Percentiles rank a stretch among this genome's conserved stretches.
phyloP scores from a whole-genome alignment of 352 stramenopile genomes.

The Globisporangium iwayamae region DNA sequence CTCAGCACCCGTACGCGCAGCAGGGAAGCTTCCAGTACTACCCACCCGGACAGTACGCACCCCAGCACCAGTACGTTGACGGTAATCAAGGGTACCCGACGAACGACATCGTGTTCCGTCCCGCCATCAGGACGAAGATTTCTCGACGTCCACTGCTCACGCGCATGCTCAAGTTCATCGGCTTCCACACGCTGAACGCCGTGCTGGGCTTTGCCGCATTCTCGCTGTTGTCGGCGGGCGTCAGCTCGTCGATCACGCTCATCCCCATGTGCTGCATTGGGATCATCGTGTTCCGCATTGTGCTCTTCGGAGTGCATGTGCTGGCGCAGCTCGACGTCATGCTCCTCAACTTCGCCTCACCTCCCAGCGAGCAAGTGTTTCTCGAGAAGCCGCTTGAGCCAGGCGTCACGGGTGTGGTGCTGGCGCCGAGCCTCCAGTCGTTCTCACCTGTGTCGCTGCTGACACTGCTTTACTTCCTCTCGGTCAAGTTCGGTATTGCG shows the following conservation, averaged over 20 bases:
- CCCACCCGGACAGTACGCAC: background rate
- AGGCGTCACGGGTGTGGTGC: slow-evolving; percentile 6
- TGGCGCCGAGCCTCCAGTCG: slow-evolving; percentile 39
- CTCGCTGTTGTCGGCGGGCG: slow-evolving; percentile 42
- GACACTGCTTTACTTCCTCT: slow-evolving; percentile 64
- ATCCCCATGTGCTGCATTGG: slow-evolving; percentile 67
- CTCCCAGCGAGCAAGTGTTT: slow-evolving; percentile 5
- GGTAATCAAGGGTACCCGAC: background rate
- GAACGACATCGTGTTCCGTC: background rate
- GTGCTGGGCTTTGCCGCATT: slow-evolving; percentile 47
- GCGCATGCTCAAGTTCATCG: slow-evolving; percentile 8
- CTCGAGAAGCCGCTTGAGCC: slow-evolving; percentile 5
- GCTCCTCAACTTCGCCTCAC: slow-evolving; percentile 61
- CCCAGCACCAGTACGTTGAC: background rate
- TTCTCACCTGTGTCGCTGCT: slow-evolving; percentile 67
- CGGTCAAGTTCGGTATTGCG: slow-evolving; percentile 51
- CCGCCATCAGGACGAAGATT: background rate
- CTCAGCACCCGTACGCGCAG: background rate
- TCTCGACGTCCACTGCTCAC: background rate
- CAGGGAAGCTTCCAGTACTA: slow-evolving; percentile 10
- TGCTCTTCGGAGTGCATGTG: slow-evolving; percentile 50
- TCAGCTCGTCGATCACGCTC: slow-evolving; percentile 43
- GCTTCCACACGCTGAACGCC: slow-evolving; percentile 65
- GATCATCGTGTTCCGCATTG: slow-evolving; percentile 55
- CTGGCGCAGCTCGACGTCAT: slow-evolving; percentile 50